phyloP scores from a whole-genome alignment of 306 rosid species.

The Alnus glutinosa region DNA sequence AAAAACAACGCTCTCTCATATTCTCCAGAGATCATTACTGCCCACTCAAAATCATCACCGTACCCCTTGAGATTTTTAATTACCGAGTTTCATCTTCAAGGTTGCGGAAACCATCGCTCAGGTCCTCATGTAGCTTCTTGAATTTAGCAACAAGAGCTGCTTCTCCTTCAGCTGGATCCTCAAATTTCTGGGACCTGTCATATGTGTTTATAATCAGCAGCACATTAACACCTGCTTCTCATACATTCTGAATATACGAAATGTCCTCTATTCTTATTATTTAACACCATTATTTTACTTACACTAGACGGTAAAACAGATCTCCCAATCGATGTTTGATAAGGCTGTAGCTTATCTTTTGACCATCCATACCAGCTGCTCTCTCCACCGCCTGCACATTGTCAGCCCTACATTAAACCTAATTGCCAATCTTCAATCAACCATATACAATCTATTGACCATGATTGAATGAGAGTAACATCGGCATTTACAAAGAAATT shows the following conservation, averaged over 20 bases:
- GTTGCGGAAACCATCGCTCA: constrained; percentile 92
- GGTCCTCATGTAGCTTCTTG: constrained; percentile 77
- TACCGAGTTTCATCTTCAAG: constrained; percentile 97
- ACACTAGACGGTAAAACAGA: constrained; percentile 97
- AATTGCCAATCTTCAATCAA: too few species aligned
- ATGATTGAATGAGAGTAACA: too few species aligned
- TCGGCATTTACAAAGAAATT: too few species aligned
- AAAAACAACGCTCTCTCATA: constrained; percentile 16
- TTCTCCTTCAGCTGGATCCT: constrained; percentile 99
- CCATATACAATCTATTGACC: too few species aligned
- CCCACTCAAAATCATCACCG: constrained; percentile 27
- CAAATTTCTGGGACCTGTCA: constrained; percentile 95
- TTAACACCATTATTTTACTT: constrained; percentile 34
- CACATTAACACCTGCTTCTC: constrained; percentile 28
- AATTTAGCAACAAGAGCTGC: constrained; percentile 72
- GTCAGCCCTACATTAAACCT: background rate
- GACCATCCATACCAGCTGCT: constrained; percentile 98
- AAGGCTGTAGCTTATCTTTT: constrained; percentile 76
- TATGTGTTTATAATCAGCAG: constrained; percentile 4
- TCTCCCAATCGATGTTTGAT: constrained; percentile 98
- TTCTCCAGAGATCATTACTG: constrained; percentile 24
- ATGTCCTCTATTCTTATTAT: background rate
- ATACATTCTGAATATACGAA: background rate
- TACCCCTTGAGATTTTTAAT: constrained; percentile 29
- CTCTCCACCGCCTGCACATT: constrained; percentile 85